These are phyloP conservation scores for Saturnispora halmiae DNA, from an alignment of 805 yeast species.

Conservation along the genomic window DNA sequence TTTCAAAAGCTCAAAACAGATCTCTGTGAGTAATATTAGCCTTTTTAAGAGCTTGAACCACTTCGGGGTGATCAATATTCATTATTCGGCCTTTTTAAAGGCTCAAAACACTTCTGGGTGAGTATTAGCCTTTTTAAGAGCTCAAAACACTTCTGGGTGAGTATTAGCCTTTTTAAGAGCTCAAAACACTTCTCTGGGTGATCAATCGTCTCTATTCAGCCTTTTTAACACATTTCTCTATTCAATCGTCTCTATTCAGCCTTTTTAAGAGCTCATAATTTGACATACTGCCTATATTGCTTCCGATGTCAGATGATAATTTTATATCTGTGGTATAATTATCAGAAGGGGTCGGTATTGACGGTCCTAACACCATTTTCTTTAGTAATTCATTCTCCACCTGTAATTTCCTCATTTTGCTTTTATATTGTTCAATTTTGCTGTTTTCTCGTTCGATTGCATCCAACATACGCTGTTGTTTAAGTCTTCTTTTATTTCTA, in stretches of 20 bases:
- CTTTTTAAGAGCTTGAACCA: too few relatives aligned
- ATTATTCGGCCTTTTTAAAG: too few relatives aligned
- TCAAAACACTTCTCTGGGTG: too few relatives aligned
- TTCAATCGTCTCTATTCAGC: constrained; percentile 16
- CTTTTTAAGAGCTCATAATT: constrained; percentile 20
- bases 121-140: too few relatives aligned
- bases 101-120: too few relatives aligned
- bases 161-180: too few relatives aligned
- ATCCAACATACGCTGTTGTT: constrained; percentile 50
- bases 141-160: too few relatives aligned
- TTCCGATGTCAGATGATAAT: not conserved
- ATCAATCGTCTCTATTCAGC: not conserved
- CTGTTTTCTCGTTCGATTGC: constrained; percentile 36
- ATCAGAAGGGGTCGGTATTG: not conserved
- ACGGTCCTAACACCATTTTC: constrained; percentile 29
- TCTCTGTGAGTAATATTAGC: too few relatives aligned
- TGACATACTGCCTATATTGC: constrained; percentile 13
- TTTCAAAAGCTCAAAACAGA: too few relatives aligned
- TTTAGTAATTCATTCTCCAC: constrained; percentile 54
- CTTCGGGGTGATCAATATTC: too few relatives aligned
- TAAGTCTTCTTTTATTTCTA: constrained; percentile 51
- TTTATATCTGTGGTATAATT: not conserved
- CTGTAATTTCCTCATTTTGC: constrained; percentile 43
- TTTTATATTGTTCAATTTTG: constrained; percentile 36
- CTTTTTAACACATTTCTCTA: constrained; percentile 6